These are phyloP conservation scores for Lepiota venenata DNA, from an alignment of 768 basidiomycete genomes.

Conservation along the genomic window DNA sequence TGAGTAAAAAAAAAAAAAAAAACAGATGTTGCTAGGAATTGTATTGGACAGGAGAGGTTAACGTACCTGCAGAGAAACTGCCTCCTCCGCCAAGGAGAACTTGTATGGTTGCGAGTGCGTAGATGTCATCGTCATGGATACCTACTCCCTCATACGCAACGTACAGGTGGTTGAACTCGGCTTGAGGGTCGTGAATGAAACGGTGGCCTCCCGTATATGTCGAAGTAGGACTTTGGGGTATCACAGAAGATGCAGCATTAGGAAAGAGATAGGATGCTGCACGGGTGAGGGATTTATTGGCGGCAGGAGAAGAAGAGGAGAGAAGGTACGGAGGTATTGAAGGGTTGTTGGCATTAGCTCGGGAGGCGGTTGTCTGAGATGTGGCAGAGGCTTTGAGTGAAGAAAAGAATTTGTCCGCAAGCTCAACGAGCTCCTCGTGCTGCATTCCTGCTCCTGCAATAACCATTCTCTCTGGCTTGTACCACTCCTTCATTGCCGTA, in stretches of 20 bases:
- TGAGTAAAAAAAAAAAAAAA: conserved; percentile 8
- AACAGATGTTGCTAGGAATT: not conserved
- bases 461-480: conserved; percentile 91
- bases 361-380: conserved; percentile 22
- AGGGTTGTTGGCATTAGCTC: conserved; percentile 25
- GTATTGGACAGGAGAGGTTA: not conserved
- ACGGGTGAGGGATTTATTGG: conserved; percentile 68
- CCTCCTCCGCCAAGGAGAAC: conserved; percentile 94
- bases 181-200: conserved; percentile 54
- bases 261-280: conserved; percentile 76
- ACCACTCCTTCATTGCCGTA: conserved; percentile 75
- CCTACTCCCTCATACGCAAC: conserved; percentile 90
- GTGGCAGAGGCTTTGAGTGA: conserved; percentile 43
- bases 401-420: conserved; percentile 83
- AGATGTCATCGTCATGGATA: conserved; percentile 90
- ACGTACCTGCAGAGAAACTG: conserved; percentile 86
- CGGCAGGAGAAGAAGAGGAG: conserved; percentile 46
- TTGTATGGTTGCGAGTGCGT: conserved; percentile 91
- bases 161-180: conserved; percentile 92
- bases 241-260: conserved; percentile 26
- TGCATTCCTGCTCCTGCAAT: conserved; percentile 91
- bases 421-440: conserved; percentile 84
- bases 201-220: conserved; percentile 85
- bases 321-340: conserved; percentile 56
- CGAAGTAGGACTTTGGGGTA: conserved; percentile 38